phyloP scores from a whole-genome alignment of 192 early-diverging fungal species.

The Gigaspora rosea region DNA sequence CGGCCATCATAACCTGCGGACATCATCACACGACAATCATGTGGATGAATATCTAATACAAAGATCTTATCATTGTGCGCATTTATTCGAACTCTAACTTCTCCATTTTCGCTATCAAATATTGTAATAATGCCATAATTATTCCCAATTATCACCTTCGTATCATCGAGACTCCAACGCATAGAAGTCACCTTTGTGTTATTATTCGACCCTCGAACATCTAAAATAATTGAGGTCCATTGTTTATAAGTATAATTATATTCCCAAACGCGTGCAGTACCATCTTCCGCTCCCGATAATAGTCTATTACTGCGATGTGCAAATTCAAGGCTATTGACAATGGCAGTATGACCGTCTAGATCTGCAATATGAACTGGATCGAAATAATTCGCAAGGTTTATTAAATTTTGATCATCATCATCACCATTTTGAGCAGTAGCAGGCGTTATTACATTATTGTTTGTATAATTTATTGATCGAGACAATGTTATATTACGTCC shows the following conservation, averaged over 20 bases:
- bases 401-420: too few relatives aligned
- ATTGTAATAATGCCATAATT: slow-evolving; percentile 68
- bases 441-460: too few relatives aligned
- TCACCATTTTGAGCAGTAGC: too few relatives aligned
- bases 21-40: slow-evolving; percentile 67
- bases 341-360: slow-evolving; percentile 69
- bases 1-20: slow-evolving; percentile 84
- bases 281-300: slow-evolving; percentile 75
- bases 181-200: slow-evolving; percentile 50
- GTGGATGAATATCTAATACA: slow-evolving; percentile 75
- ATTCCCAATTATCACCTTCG: slow-evolving; percentile 63
- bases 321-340: slow-evolving; percentile 75
- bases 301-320: slow-evolving; percentile 69
- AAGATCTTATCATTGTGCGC: slow-evolving; percentile 70
- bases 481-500: too few relatives aligned
- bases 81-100: slow-evolving; percentile 50
- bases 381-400: too few relatives aligned
- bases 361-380: slow-evolving; percentile 55
- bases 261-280: slow-evolving; percentile 75
- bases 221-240: slow-evolving; percentile 53
- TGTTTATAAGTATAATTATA: slow-evolving; percentile 48
- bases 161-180: slow-evolving; percentile 73
- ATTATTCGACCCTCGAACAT: too few relatives aligned
- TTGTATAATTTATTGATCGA: too few relatives aligned
- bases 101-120: slow-evolving; percentile 66